Conservation (phyloP, 768 basidiomycete genomes). For the Lactarius deliciosus region DNA sequence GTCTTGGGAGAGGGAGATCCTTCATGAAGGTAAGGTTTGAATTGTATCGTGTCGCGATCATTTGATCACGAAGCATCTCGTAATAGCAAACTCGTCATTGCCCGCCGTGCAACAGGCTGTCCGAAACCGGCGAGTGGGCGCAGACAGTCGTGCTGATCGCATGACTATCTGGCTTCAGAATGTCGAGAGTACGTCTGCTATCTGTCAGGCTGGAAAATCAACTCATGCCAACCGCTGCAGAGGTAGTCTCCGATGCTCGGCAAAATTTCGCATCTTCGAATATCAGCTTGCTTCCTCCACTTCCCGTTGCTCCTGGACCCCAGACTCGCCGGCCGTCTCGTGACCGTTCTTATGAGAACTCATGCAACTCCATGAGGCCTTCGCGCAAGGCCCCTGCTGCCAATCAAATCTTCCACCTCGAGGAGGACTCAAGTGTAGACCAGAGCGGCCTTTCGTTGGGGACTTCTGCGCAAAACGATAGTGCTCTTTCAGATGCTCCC, state of each 20-base stretch:
- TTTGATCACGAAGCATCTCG: background rate
- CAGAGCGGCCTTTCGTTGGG: conserved; percentile 33
- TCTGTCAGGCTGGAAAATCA: background rate
- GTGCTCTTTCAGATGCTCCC: conserved; percentile 27
- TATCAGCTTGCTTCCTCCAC: conserved; percentile 52
- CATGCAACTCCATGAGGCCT: conserved; percentile 50
- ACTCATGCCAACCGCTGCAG: conserved; percentile 39
- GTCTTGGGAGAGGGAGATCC: conserved; percentile 50
- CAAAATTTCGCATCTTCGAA: conserved; percentile 63
- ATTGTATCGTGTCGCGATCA: background rate
- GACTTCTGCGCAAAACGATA: background rate
- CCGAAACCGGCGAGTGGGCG: conserved; percentile 51
- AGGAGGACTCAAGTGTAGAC: conserved; percentile 38
- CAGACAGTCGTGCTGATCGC: conserved; percentile 58
- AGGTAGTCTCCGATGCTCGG: conserved; percentile 78
- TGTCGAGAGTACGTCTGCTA: conserved; percentile 66
- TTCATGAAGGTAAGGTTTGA: conserved; percentile 43
- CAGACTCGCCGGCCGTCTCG: conserved; percentile 40
- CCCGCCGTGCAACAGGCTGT: conserved; percentile 54
- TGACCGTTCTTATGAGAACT: conserved; percentile 46
- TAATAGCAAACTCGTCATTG: conserved; percentile 50
- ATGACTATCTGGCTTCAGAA: conserved; percentile 82
- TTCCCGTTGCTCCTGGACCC: conserved; percentile 50
- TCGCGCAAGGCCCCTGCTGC: conserved; percentile 64
- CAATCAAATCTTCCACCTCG: conserved; percentile 66